Evolutionary conservation across 2,329 filamentous ascomycete species (phyloP).

Genomic region (Esteya vermicola): DNA sequence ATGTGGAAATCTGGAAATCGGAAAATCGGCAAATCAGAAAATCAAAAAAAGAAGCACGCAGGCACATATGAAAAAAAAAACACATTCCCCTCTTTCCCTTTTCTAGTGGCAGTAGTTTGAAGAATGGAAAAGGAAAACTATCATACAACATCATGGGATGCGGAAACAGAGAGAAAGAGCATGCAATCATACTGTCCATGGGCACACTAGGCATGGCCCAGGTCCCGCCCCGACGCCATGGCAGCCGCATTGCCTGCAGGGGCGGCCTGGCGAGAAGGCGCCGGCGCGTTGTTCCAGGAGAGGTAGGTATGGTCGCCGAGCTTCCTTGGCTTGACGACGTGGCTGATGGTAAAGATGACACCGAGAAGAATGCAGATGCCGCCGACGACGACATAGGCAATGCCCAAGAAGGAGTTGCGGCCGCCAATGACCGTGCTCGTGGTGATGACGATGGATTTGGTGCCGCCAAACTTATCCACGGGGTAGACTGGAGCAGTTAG

Average conservation of each 20-base stretch:
- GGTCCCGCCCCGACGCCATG: slow-evolving; percentile 41
- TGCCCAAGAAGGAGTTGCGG: slow-evolving; percentile 88
- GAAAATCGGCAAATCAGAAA: too few species aligned
- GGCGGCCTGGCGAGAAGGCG: slow-evolving; percentile 25
- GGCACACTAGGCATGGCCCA: slow-evolving; percentile 14
- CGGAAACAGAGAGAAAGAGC: too few species aligned
- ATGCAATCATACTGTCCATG: too few species aligned
- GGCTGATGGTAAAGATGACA: slow-evolving; percentile 73
- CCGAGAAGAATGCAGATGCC: slow-evolving; percentile 86
- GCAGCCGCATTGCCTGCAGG: slow-evolving; percentile 18
- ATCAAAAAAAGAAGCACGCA: too few species aligned
- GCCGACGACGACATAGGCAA: slow-evolving; percentile 88
- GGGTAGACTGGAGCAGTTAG: slow-evolving; percentile 52
- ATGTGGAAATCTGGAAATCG: too few species aligned
- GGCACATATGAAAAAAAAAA: too few species aligned
- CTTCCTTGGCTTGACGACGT: slow-evolving; percentile 92
- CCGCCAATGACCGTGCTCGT: slow-evolving; percentile 89
- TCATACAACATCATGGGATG: too few species aligned
- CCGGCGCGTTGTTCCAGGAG: slow-evolving; percentile 66
- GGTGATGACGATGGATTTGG: slow-evolving; percentile 78
- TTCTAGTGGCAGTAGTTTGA: too few species aligned
- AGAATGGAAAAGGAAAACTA: too few species aligned
- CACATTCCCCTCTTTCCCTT: too few species aligned
- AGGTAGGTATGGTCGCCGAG: slow-evolving; percentile 95
- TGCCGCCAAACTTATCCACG: slow-evolving; percentile 65